Conservation (phyloP, 495 filamentous ascomycete species). For the Physcia stellaris region DNA sequence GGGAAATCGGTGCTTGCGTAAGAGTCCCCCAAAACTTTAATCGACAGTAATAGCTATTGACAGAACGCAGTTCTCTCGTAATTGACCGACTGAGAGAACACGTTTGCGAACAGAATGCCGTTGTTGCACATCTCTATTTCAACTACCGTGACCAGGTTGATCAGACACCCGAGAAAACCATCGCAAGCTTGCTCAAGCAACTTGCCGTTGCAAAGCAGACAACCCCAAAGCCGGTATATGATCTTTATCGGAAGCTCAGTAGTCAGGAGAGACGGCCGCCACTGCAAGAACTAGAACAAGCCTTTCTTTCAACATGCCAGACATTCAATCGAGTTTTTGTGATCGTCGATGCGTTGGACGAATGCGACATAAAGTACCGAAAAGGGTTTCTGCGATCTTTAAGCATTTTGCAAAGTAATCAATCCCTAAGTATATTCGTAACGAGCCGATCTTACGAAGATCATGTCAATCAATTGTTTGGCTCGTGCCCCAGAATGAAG, state of each 20-base stretch:
- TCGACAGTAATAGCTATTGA: not conserved
- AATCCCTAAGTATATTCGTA: not conserved
- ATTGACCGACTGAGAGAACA: not conserved
- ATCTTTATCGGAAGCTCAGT: not conserved
- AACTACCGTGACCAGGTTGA: not conserved
- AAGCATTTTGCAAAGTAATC: not conserved
- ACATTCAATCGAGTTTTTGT: not conserved
- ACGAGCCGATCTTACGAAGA: slow-evolving; percentile 4
- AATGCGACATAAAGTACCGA: not conserved
- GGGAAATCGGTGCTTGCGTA: not conserved
- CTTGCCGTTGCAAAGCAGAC: not conserved
- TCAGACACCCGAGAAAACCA: not conserved
- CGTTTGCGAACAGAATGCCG: not conserved
- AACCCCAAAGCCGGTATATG: not conserved
- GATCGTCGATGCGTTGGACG: not conserved
- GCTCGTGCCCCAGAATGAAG: not conserved
- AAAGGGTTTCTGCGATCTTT: slow-evolving; percentile 1
- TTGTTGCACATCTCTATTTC: not conserved
- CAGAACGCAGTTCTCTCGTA: not conserved
- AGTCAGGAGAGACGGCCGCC: not conserved
- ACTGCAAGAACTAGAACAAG: not conserved
- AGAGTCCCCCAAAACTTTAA: not conserved
- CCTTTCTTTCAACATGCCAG: not conserved
- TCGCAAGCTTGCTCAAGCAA: not conserved
- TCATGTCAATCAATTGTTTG: not conserved